Base-by-base conservation (phyloP, 805 yeast genomes). In the Cyberlindnera mrakii region DNA sequence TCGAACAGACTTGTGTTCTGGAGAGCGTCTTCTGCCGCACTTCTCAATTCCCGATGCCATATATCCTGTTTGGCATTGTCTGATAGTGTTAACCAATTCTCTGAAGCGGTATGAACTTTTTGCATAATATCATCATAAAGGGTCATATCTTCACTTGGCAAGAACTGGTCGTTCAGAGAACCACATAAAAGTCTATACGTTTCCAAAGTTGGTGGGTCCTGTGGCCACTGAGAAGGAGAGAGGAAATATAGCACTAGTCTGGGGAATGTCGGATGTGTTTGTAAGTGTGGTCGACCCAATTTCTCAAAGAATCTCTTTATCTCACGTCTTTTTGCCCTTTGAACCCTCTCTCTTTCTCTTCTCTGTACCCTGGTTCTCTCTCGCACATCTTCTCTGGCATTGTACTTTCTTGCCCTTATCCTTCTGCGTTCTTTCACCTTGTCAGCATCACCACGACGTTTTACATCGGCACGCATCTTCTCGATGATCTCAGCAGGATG, bases 401-500 rank as follows among this genome's bases (percentile, higher is more conserved):
- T 71, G 53, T 77, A 74, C 35, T 63, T 60, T 46, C 61, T 64
- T 0, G 79, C 69, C 15, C 72, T 58, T 33, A 56, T 46, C 16
- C 64, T 59, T 31, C 78, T 53, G 30, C 78, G 56, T 5, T 65
- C 65, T 40, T 57, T 64, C 15, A 72, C 64, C 35, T 59, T 67
- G 9, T 59, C 71, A 0, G 68, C 61, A 46, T 75, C 72, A 13
- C 80, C 80, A 8, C 80, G 58, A 33, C 81, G 63, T 35, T 72
- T 72, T 20, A 78, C 82, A 36, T 71, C 66, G 0, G 70, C 64
- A 27, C 83, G 54, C 33, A 78, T 49, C 39, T 52, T 54, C 13
- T 69, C 73, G 14, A 80, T 75, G 33, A 67, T 63, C 3, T 68
- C 75, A 1, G 62, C 54, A 0, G 84, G 84, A 48, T 79, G 85